These are phyloP conservation scores for Dactylellina haptotyla DNA, from an alignment of 2,329 filamentous ascomycete genomes.

Conservation along the genomic window DNA sequence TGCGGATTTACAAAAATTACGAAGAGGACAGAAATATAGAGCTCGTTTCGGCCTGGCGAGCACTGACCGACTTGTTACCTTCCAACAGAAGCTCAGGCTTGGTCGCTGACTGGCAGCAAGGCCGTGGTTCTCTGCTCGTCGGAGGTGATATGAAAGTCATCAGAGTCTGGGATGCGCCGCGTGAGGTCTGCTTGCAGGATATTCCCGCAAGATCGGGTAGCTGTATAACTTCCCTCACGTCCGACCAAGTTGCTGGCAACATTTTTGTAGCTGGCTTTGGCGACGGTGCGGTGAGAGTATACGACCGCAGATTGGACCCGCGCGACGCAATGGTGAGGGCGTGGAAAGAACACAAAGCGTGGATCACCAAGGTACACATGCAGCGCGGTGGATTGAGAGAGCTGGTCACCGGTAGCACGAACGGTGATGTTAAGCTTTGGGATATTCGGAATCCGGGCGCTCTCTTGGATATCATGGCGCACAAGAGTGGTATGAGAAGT, in stretches of 20 bases:
- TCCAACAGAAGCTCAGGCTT: conserved; percentile 94
- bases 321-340: conserved; percentile 93
- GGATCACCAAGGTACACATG: conserved; percentile 96
- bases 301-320: conserved; percentile 84
- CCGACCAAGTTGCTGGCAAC: conserved; percentile 96
- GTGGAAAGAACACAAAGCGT: conserved; percentile 95
- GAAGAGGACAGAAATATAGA: conserved; percentile 79
- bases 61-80: conserved; percentile 90
- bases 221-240: conserved; percentile 94
- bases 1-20: conserved; percentile 93
- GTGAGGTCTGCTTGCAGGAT: conserved; percentile 87
- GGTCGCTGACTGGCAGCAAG: conserved; percentile 99
- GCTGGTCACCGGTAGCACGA: conserved; percentile 86
- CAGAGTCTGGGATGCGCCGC: conserved; percentile 92
- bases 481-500: conserved; percentile 80
- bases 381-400: conserved; percentile 94
- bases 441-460: conserved; percentile 88
- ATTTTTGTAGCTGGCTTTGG: conserved; percentile 96
- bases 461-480: conserved; percentile 77
- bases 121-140: conserved; percentile 92
- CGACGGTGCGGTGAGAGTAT: conserved; percentile 91
- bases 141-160: conserved; percentile 96
- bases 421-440: conserved; percentile 95
- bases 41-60: conserved; percentile 89
- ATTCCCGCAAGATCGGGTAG: conserved; percentile 94